phyloP scores from a whole-genome alignment of 2,329 filamentous ascomycete species.

The Dactylellina haptotyla region DNA sequence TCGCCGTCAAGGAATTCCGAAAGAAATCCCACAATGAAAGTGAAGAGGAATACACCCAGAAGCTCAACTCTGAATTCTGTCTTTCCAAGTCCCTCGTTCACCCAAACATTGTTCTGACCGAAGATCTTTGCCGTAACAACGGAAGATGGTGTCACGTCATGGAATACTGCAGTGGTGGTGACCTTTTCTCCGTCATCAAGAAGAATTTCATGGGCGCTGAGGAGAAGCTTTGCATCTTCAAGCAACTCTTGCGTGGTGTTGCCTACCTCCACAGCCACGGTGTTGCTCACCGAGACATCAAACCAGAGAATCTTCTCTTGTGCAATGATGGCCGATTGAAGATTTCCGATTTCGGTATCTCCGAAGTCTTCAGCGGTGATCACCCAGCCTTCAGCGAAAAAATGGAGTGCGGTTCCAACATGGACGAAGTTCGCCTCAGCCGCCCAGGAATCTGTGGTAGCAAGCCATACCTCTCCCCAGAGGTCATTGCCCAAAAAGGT shows the following conservation, averaged over 20 bases:
- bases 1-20: constrained; percentile 88
- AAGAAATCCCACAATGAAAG: constrained; percentile 76
- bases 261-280: constrained; percentile 83
- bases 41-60: constrained; percentile 80
- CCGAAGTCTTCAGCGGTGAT: constrained; percentile 82
- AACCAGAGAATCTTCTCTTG: constrained; percentile 85
- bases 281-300: constrained; percentile 90
- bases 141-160: constrained; percentile 87
- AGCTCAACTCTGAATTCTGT: constrained; percentile 90
- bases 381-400: constrained; percentile 80
- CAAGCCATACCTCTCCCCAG: constrained; percentile 85
- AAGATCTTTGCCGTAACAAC: constrained; percentile 78
- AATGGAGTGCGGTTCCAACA: constrained; percentile 77
- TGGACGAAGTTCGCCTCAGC: constrained; percentile 76
- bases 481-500: constrained; percentile 76
- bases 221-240: constrained; percentile 85
- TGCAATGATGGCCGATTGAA: constrained; percentile 83
- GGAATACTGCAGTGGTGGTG: constrained; percentile 87
- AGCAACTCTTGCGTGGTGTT: constrained; percentile 84
- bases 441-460: constrained; percentile 84
- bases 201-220: constrained; percentile 74
- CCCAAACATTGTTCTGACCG: constrained; percentile 84
- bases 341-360: constrained; percentile 91
- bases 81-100: constrained; percentile 86
- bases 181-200: constrained; percentile 79